Base-by-base conservation (phyloP, 441 rosid species). In the Erodium texanum region DNA sequence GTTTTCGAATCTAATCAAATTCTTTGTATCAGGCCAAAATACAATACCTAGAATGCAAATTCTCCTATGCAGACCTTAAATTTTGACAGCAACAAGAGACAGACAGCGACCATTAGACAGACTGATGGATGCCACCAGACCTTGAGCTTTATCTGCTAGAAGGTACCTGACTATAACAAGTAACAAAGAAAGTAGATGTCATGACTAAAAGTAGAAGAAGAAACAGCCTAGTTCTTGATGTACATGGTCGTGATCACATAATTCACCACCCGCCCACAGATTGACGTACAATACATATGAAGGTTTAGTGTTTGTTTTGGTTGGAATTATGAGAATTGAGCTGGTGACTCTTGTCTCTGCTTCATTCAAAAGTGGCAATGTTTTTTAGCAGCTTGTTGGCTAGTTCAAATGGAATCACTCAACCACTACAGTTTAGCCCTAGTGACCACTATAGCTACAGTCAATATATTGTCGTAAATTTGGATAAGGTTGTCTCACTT, bases 321-420 rank as follows among this genome's bases (percentile, higher is more conserved):
- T 34, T 34, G 9, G 41, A 34, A n/a, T n/a, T 48, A 48, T 48
- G 18, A 15, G 18, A 48, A 56, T 20, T 56, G 62, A 56, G 24
- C 19, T 19, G 62, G 24, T 56, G 62, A 56, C 12, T 56, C 50
- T 41, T 41, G 50, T 43, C 50, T 14, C 59, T 52, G 59, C 22
- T 54, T 54, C 61, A 18, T 16, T 19, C 22, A 5, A 54, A 54
- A 54, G 22, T 54, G 61, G 61, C 62, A 56, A 56, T 56, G 24
- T 20, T 20, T 56, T 56, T 18, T 56, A 56, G 62, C 62, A 19
- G 7, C 62, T 56, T 56, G 62, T 56, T 56, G 7, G 62, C 19
- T 19, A 56, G 24, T 56, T 56, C 62, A 19, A 56, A 56, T 56
- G 62, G 62, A 56, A 56, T 56, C 24, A 56, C 58, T 15, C 58